Base-by-base conservation (phyloP, 345 rosid species). In the Clarkia xantiana region DNA sequence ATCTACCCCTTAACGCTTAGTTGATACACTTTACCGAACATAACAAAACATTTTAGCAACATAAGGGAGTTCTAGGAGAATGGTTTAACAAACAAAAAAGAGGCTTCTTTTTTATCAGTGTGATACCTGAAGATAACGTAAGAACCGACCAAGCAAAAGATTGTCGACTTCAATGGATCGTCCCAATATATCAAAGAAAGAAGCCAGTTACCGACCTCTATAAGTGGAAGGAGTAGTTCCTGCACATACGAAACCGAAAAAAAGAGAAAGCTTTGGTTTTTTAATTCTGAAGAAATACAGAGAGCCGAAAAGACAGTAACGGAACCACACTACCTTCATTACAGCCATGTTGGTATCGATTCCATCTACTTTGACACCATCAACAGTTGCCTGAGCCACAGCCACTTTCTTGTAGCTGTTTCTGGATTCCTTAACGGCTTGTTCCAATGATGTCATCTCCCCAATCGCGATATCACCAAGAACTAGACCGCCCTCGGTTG, bases 301-400 rank as follows among this genome's bases (percentile, higher is more conserved):
- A 29, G 25, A 22, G 3, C 2, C 36, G 8, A 29, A 29, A 29
- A 29, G 36, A 29, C 36, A 22, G 3, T 22, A 2, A 22, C 25
- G 2, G 25, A 22, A 2, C 19, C 23, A 51, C 14, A 76, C n/a
- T 29, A 91, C 98, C 98, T 91, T 87, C 99, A 87, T 91, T 46
- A 91, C 86, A 17, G 99, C 99, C 74, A 87, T 41, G 72, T 91
- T 91, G 68, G 95, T 80, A 58, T 87, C 96, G 55, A 91, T 72
- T 53, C 99, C 99, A 40, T 80, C 90, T 56, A 91, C 87, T 77
- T 84, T 84, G 44, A 80, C 99, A 54, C 76, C 96, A 74, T 82
- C 79, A 9, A 91, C 77, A 12, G 99, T 76, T 73, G 78, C 90
- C 74, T 80, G 89, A 1, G 99, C 96, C 11, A 43, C 62, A 40